Base-by-base conservation (phyloP, 768 basidiomycete genomes). In the Suillus americanus region DNA sequence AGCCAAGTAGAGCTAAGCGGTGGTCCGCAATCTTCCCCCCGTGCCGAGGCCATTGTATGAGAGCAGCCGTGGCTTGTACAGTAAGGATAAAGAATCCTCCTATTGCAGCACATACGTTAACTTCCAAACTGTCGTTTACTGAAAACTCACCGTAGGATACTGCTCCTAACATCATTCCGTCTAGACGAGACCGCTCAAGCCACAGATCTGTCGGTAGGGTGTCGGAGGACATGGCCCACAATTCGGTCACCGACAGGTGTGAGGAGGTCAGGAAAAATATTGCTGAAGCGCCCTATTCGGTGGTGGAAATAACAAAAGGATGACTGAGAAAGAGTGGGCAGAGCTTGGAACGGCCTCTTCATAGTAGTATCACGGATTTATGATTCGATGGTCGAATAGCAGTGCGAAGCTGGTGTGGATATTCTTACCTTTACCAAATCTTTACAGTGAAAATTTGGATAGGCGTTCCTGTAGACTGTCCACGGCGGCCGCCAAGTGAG, bases 71-170 rank as follows among this genome's bases (percentile, higher is more conserved):
- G 8, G 50, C 25, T 51, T 51, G 50, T 16, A 51, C 16, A 28
- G 50, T 51, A 3, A 51, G 50, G 28, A 51, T 16, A 28, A 51
- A 28, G 3, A 51, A 51, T 28, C 25, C 50, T 0, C 50, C 50
- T 51, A 8, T 28, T 16, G 14, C 14, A 14, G 48, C 8, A 51
- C 16, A 18, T 28, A 9, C 7, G 50, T 51, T 16, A 51, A 25
- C 9, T 25, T 46, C 14, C 20, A 3, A 25, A 30, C 20, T 37
- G 28, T 33, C 23, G 25, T 16, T 28, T 16, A 51, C 16, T 18
- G 16, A 28, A 18, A 18, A 45, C n/a, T 33, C n/a, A 65, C 65
- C 65, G 23, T 65, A 65, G 10, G 64, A 38, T 55, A 65, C 65
- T 18, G 45, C 51, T 18, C 62, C 50, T 23, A 65, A 54, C 37